phyloP scores from a whole-genome alignment of 148 eudicot genomes.

The Silene uniflora region DNA sequence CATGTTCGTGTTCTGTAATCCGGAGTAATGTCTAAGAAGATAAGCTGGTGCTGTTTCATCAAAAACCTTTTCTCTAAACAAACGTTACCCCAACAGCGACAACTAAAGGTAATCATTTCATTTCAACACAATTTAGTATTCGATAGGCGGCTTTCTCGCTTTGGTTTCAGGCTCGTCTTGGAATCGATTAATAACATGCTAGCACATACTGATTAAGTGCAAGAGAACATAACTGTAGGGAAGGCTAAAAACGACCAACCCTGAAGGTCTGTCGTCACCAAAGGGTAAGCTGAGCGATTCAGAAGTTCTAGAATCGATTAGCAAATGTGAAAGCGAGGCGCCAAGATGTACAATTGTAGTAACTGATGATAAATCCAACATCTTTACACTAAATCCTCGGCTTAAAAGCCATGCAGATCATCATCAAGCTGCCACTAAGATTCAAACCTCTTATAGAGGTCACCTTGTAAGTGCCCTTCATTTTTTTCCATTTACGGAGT shows the following conservation, averaged over 20 bases:
- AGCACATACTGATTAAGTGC: too few species aligned
- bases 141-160: too few species aligned
- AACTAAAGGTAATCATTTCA: conserved; percentile 35
- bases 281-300: too few species aligned
- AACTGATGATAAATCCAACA: background rate
- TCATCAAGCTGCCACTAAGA: conserved; percentile 48
- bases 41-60: conserved; percentile 46
- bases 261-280: too few species aligned
- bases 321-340: conserved; percentile 9
- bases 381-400: background rate
- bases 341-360: background rate
- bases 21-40: conserved; percentile 71
- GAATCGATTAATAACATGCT: too few species aligned
- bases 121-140: too few species aligned
- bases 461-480: conserved; percentile 45
- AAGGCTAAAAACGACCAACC: too few species aligned
- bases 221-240: conserved; percentile 3
- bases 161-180: too few species aligned
- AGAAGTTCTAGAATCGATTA: conserved; percentile 6
- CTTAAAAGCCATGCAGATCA: conserved; percentile 5
- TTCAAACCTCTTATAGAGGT: conserved; percentile 70
- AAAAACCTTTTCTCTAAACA: conserved; percentile 44
- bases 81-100: conserved; percentile 18
- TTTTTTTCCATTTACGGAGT: too few species aligned
- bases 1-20: conserved; percentile 1